phyloP scores from a whole-genome alignment of 2,329 filamentous ascomycete species.

The Cercospora sp. region DNA sequence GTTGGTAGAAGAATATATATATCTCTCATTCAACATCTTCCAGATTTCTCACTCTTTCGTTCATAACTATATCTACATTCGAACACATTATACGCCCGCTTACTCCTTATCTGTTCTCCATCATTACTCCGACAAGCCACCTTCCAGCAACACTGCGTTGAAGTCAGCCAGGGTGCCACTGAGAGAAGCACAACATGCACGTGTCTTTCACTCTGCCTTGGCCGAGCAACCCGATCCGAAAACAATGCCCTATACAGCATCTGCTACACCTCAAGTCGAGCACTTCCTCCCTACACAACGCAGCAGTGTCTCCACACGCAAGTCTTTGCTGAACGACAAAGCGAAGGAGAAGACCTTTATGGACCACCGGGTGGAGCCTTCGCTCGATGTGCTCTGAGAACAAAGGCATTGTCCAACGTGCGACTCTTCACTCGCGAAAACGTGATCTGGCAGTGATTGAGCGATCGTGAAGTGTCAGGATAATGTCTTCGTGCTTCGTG shows the following conservation, averaged over 20 bases:
- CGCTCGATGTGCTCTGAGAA: slow-evolving; percentile 45
- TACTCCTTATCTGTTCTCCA: not conserved
- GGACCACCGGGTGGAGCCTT: slow-evolving; percentile 55
- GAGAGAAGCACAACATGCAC: not conserved
- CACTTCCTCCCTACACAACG: not conserved
- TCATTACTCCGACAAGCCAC: not conserved
- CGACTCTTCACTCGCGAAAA: not conserved
- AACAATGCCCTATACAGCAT: slow-evolving; percentile 10
- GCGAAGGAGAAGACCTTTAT: slow-evolving; percentile 39
- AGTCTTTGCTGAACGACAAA: slow-evolving; percentile 28
- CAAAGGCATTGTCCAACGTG: not conserved
- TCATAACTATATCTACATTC: not conserved
- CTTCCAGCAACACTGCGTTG: no score
- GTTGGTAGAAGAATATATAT: not conserved
- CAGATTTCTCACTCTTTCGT: not conserved
- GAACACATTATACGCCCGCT: not conserved
- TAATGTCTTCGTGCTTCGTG: not conserved
- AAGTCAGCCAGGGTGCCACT: not conserved
- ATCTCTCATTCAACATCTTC: not conserved
- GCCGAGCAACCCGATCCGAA: slow-evolving; percentile 3
- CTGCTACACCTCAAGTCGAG: slow-evolving; percentile 14
- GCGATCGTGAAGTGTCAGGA: not conserved
- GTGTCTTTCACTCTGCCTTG: not conserved
- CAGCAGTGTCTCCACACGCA: slow-evolving; percentile 42
- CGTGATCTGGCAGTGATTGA: not conserved